phyloP scores from a whole-genome alignment of 2,329 filamentous ascomycete species.

The Xylaria sp. region DNA sequence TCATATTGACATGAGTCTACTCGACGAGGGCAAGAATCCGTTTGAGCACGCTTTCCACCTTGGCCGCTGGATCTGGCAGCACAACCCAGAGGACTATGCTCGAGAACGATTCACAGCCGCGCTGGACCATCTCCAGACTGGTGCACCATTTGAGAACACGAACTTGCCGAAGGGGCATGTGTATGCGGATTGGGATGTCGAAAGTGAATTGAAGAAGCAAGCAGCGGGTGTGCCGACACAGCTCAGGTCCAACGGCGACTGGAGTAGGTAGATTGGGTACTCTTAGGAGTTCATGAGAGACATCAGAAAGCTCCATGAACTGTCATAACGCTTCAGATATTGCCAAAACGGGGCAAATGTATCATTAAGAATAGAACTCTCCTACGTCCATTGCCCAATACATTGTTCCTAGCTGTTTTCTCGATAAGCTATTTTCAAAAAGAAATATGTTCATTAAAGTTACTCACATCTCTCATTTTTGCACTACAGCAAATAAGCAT shows the following conservation, averaged over 20 bases:
- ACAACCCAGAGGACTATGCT: constrained; percentile 49
- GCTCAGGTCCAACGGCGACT: constrained; percentile 38
- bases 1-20: constrained; percentile 35
- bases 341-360: not conserved
- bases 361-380: not conserved
- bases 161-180: constrained; percentile 46
- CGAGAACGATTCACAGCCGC: constrained; percentile 45
- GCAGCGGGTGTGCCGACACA: constrained; percentile 25
- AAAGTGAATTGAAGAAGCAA: constrained; percentile 39
- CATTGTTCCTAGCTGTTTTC: not conserved
- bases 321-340: not conserved
- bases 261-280: constrained; percentile 31
- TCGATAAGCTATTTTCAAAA: not conserved
- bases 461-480: not conserved
- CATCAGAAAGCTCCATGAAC: not conserved
- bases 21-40: constrained; percentile 31
- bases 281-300: not conserved
- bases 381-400: not conserved
- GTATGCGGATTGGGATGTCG: constrained; percentile 47
- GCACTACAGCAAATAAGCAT: too few species aligned
- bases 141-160: constrained; percentile 46
- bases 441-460: not conserved
- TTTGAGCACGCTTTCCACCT: constrained; percentile 26
- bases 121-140: constrained; percentile 40
- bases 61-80: constrained; percentile 42